These are phyloP conservation scores for Neopestalotiopsis rosae DNA, from an alignment of 2,329 filamentous ascomycete genomes.

Conservation along the genomic window DNA sequence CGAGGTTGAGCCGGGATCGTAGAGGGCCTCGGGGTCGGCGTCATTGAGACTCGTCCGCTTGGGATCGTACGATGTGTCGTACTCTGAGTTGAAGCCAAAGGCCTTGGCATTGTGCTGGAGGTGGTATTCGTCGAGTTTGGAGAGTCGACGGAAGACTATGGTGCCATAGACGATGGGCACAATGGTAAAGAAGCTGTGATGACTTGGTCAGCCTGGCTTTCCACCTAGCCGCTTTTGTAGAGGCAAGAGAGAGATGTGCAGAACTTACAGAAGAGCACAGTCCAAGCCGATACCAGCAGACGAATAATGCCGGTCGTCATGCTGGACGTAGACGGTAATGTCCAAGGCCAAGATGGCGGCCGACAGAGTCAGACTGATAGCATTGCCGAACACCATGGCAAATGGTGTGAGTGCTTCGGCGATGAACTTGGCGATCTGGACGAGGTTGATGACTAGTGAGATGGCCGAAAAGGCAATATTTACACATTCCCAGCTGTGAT, in stretches of 20 bases:
- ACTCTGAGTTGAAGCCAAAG: conserved; percentile 47
- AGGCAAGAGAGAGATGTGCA: not conserved
- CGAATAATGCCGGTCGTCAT: conserved; percentile 52
- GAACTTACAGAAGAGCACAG: conserved; percentile 51
- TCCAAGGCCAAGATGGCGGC: conserved; percentile 55
- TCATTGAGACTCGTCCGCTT: conserved; percentile 19
- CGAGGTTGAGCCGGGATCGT: conserved; percentile 29
- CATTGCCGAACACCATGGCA: conserved; percentile 56
- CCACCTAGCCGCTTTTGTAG: not conserved
- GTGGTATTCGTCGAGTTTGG: conserved; percentile 55
- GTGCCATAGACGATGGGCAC: conserved; percentile 52
- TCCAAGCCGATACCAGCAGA: conserved; percentile 55
- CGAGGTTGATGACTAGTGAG: conserved; percentile 50
- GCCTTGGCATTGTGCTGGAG: conserved; percentile 54
- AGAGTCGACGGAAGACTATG: conserved; percentile 51
- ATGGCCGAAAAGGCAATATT: conserved; percentile 57
- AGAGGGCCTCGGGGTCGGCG: conserved; percentile 25
- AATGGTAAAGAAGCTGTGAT: conserved; percentile 46
- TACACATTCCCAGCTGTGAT: conserved; percentile 55
- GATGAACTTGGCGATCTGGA: conserved; percentile 52
- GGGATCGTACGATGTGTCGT: conserved; percentile 29
- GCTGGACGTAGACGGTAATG: conserved; percentile 53
- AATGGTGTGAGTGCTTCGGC: conserved; percentile 59
- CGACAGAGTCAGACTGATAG: conserved; percentile 55
- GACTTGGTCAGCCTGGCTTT: not conserved